Percentiles rank a stretch among this genome's conserved stretches.
These are phyloP conservation scores for Phaeolepiota aurea DNA, from an alignment of 768 basidiomycete genomes.

Conservation along the genomic window DNA sequence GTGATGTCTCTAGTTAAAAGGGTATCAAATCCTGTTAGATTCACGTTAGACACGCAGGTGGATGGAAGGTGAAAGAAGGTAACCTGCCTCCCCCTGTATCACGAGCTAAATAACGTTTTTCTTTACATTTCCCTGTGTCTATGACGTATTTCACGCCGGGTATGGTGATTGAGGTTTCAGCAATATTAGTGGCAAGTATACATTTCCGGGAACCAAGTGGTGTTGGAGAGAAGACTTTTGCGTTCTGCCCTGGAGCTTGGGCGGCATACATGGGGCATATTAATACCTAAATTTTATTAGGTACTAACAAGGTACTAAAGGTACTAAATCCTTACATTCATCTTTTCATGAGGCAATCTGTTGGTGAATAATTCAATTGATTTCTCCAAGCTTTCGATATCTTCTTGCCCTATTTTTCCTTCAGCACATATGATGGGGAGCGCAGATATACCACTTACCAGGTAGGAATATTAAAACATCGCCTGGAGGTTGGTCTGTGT, in stretches of 20 bases:
- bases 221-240: constrained; percentile 65
- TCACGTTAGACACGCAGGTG: constrained; percentile 1
- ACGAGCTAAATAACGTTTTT: constrained; percentile 76
- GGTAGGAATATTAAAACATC: constrained; percentile 94
- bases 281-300: constrained; percentile 40
- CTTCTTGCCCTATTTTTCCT: constrained; percentile 72
- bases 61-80: neutral
- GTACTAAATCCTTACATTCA: constrained; percentile 31
- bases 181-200: constrained; percentile 95
- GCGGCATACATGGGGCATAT: constrained; percentile 83
- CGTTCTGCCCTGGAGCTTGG: constrained; percentile 69
- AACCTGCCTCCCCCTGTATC: constrained; percentile 56
- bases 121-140: constrained; percentile 93
- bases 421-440: neutral
- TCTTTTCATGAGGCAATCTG: constrained; percentile 52
- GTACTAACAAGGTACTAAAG: neutral
- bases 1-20: constrained; percentile 77
- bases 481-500: constrained; percentile 68
- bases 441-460: constrained; percentile 28
- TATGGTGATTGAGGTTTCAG: constrained; percentile 96
- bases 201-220: constrained; percentile 74
- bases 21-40: constrained; percentile 71
- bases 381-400: constrained; percentile 83
- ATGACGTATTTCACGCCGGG: constrained; percentile 94
- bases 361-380: constrained; percentile 63